Base-by-base conservation (phyloP, 208 protist genomes). In the Trypanosoma theileri region DNA sequence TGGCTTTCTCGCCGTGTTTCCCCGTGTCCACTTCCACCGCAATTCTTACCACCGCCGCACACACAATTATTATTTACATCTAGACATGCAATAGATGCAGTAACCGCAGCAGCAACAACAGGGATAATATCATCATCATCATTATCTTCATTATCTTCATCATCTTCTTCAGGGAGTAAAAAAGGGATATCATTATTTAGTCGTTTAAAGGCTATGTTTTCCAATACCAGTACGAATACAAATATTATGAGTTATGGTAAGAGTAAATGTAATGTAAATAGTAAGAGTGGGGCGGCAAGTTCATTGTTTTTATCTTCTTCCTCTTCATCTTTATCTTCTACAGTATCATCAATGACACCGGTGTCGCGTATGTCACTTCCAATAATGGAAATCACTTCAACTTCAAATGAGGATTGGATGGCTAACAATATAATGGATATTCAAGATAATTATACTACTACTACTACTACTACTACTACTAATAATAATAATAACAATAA, bases 11-110 rank as follows among this genome's bases (percentile, higher is more conserved):
- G 54, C 4, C 42, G 64, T 0, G 24, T 61, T 0, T 26, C 6
- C 9, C 12, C 19, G 9, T 22, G 24, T 40, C 6, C 21, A 17
- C n/a, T 35, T 54, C 10, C 55, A 59, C 19, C 55, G 4, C 50
- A n/a, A 21, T 24, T 54, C 22, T 21, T 26, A 42, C n/a, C 24
- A 19, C 58, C 61, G 3, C 63, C 63, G 13, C 63, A 68, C 42
- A 40, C 42, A 48, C 52, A n/a, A 44, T 52, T 68, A 9, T n/a
- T 48, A 4, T 68, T 68, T 50, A 68, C 63, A 41, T 68, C 63
- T 40, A 8, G 19, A 19, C 10, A 41, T 41, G 35, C 40, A 7
- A 48, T 17, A 61, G 17, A 24, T 9, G 26, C 13, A 24, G 57
- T 31, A 46, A 11, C 28, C 1, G 28, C 56, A 60, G 3, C 55